phyloP scores from a whole-genome alignment of 1,284 basidiomycete species.

The Boletellus sp. region DNA sequence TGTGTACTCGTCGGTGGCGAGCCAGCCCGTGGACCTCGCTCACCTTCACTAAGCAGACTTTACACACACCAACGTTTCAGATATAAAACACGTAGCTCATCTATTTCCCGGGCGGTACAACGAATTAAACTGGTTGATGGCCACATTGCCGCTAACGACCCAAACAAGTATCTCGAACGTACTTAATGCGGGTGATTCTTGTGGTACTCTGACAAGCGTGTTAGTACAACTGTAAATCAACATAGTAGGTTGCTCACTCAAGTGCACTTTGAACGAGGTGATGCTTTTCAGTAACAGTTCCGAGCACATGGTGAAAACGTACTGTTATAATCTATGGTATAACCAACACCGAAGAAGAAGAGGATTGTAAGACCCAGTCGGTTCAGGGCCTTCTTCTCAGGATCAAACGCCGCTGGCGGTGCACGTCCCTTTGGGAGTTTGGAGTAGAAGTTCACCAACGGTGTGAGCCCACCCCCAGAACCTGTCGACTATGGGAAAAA shows the following conservation, averaged over 20 bases:
- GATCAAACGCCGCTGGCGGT: slow-evolving; percentile 58
- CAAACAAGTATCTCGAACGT: slow-evolving; percentile 1
- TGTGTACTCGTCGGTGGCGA: not conserved
- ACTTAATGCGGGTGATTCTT: slow-evolving; percentile 78
- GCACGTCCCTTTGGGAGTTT: slow-evolving; percentile 82
- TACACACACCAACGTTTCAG: slow-evolving; percentile 5
- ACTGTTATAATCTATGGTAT: slow-evolving; percentile 92
- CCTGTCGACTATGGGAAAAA: slow-evolving; percentile 59
- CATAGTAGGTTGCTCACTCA: slow-evolving; percentile 52
- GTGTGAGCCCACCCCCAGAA: slow-evolving; percentile 73
- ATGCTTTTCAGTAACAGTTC: slow-evolving; percentile 2
- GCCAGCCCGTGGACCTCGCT: not conserved
- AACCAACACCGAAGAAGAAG: slow-evolving; percentile 79
- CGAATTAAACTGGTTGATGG: slow-evolving; percentile 12
- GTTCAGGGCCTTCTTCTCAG: slow-evolving; percentile 85
- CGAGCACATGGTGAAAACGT: slow-evolving; percentile 36
- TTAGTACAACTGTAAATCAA: slow-evolving; percentile 22
- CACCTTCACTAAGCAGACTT: not conserved
- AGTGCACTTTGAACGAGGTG: slow-evolving; percentile 55
- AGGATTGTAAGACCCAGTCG: slow-evolving; percentile 70
- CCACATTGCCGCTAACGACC: not conserved
- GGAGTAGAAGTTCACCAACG: slow-evolving; percentile 92
- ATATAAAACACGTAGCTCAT: slow-evolving; percentile 14
- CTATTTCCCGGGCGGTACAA: slow-evolving; percentile 28
- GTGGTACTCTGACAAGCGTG: slow-evolving; percentile 65